Evolutionary conservation across 163 green algal genomes (phyloP), one percentile per base, ranked within the genome.

Genomic region (Scenedesmus sp.): DNA sequence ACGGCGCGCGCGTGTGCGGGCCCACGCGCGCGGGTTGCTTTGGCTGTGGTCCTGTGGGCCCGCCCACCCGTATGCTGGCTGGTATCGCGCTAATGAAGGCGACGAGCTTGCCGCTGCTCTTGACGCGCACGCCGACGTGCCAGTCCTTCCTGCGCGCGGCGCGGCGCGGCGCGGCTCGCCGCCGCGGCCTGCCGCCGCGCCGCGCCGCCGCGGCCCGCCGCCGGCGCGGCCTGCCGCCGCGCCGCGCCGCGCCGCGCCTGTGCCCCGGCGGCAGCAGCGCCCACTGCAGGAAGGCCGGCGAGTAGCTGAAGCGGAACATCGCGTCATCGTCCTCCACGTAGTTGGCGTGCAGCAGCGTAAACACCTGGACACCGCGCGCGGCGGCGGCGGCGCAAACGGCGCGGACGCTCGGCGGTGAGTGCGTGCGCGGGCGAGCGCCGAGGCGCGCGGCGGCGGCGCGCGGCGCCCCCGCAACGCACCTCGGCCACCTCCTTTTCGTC

Each of bases 231-330:
- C n/a, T n/a, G n/a, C n/a, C n/a, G n/a, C n/a, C n/a, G n/a, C n/a
- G n/a, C n/a, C n/a, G n/a, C n/a, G n/a, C n/a, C n/a, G n/a, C n/a
- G n/a, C n/a, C n/a, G 22, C 70, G 48, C 31, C 73, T 65, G 78
- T 87, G 96, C 0, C 96, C 95, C 0, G 95, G 96, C 29, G 94
- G 91, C 63, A 93, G 87, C 76, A 99, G 86, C 45, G 94, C 96
- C 95, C 95, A 99, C n/a, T 88, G 77, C 65, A 99, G 81, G 80
- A 99, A 99, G 28, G 91, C 87, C 6, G 84, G 62, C 11, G 92
- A 97, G 90, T 99, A 99, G 74, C 96, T 91, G 80, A 98, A 98
- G 57, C 91, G 89, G 85, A 99, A 99, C 95, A 99, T 99, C 77
- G 93, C 93, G 75, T 99, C 96, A 81, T 98, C 95, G 75, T 99